Percentiles rank a stretch among this genome's conserved stretches.
Evolutionary conservation across 345 rosid species (phyloP).

Genomic region (Microcos paniculata): DNA sequence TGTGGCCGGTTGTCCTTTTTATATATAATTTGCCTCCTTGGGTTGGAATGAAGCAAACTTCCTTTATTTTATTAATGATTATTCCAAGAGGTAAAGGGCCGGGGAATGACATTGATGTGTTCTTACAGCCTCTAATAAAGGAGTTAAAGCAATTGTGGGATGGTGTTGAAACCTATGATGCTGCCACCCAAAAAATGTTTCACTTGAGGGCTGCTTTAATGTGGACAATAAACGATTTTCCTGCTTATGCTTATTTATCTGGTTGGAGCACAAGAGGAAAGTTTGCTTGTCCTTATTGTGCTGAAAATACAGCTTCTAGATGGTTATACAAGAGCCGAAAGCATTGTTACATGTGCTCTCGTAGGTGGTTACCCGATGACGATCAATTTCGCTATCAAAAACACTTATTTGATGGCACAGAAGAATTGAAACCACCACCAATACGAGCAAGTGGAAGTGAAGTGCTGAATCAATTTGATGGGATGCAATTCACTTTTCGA

Average conservation of each 20-base stretch:
- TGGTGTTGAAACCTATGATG: conserved; percentile 10
- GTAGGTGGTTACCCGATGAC: no score
- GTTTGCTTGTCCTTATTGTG: conserved; percentile 1
- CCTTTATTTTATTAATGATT: not conserved
- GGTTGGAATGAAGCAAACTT: not conserved
- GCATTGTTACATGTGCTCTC: no score
- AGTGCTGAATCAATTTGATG: not conserved
- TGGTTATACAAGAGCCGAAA: no score
- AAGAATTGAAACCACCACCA: not conserved
- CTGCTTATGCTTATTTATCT: conserved; percentile 1
- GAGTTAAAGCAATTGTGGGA: conserved; percentile 16
- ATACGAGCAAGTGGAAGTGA: not conserved
- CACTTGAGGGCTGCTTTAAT: not conserved
- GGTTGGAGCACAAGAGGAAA: conserved; percentile 6
- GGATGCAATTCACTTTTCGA: not conserved
- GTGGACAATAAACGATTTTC: conserved; percentile 10
- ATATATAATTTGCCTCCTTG: not conserved
- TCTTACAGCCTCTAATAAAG: conserved; percentile 2
- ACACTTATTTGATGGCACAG: not conserved
- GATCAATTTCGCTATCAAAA: not conserved
- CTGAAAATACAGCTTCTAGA: no score
- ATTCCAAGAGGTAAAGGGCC: no score
- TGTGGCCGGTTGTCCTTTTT: no score
- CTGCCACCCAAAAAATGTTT: not conserved
- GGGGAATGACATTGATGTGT: conserved; percentile 14